These are phyloP conservation scores for Aspergillus versicolor DNA, from an alignment of 2,329 filamentous ascomycete species.

Conservation along the genomic window DNA sequence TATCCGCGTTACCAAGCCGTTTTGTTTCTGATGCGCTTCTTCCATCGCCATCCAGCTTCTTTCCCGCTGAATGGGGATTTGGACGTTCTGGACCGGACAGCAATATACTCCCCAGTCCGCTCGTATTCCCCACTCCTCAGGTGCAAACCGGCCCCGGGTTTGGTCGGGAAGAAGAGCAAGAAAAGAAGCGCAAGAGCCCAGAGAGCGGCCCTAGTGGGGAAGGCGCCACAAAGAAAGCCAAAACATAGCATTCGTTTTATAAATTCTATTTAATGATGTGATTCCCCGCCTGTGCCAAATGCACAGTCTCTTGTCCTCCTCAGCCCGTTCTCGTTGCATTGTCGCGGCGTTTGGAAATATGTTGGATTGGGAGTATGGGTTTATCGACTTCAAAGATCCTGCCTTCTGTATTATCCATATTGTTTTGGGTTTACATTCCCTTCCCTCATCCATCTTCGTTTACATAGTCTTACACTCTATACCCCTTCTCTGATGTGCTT, in stretches of 20 bases:
- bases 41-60: slow-evolving; percentile 89
- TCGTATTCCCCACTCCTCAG: slow-evolving; percentile 85
- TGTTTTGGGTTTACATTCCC: slow-evolving; percentile 6
- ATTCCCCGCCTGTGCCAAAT: slow-evolving; percentile 6
- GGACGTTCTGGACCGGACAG: slow-evolving; percentile 61
- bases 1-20: slow-evolving; percentile 88
- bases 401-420: neutral
- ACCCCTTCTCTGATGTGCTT: slow-evolving; percentile 14
- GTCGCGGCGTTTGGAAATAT: slow-evolving; percentile 19
- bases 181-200: slow-evolving; percentile 46
- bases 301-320: slow-evolving; percentile 1
- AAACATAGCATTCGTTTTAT: slow-evolving; percentile 27
- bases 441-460: slow-evolving; percentile 10
- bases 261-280: neutral
- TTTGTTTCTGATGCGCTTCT: slow-evolving; percentile 87
- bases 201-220: slow-evolving; percentile 36
- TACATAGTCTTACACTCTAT: slow-evolving; percentile 9
- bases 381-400: slow-evolving; percentile 2
- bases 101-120: slow-evolving; percentile 86
- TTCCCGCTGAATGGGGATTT: slow-evolving; percentile 86
- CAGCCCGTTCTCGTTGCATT: slow-evolving; percentile 17
- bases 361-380: slow-evolving; percentile 13
- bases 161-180: slow-evolving; percentile 42
- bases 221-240: slow-evolving; percentile 39
- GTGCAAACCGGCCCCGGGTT: slow-evolving; percentile 42